phyloP scores from a whole-genome alignment of 164 flowering plant species.

The Aristolochia californica region DNA sequence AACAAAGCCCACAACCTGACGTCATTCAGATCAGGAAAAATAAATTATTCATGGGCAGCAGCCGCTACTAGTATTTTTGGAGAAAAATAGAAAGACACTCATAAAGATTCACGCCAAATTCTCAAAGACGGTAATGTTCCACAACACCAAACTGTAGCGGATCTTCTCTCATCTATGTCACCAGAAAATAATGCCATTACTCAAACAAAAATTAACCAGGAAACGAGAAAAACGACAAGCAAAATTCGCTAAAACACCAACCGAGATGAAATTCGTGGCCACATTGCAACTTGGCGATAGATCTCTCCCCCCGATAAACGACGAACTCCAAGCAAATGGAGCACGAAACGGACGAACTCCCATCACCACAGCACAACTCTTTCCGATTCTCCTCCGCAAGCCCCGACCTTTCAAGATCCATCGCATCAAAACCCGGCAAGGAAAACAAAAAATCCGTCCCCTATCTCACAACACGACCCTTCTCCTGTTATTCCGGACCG shows the following conservation, averaged over 20 bases:
- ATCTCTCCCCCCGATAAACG: not conserved
- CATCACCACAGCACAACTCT: not conserved
- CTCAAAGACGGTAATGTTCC: not conserved
- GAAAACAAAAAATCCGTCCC: not conserved
- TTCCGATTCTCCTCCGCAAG: slow-evolving; percentile 5
- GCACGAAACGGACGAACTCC: slow-evolving; percentile 5
- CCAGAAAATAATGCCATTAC: not conserved
- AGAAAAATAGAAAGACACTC: no score
- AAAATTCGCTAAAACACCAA: not conserved
- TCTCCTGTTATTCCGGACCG: not conserved
- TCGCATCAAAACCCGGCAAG: not conserved
- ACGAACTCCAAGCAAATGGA: slow-evolving; percentile 9
- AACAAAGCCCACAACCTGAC: no score
- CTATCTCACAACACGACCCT: not conserved
- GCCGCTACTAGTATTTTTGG: no score
- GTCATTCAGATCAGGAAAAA: no score
- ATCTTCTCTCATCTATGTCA: not conserved
- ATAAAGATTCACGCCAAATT: not conserved
- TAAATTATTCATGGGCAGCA: no score
- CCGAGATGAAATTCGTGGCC: slow-evolving; percentile 12
- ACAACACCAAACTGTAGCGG: not conserved
- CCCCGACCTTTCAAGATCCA: slow-evolving; percentile 4
- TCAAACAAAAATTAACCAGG: not conserved
- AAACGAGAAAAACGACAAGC: not conserved
- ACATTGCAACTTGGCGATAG: slow-evolving; percentile 8